phyloP scores from a whole-genome alignment of 495 filamentous ascomycete genomes.

The Penicillium cataractarum region DNA sequence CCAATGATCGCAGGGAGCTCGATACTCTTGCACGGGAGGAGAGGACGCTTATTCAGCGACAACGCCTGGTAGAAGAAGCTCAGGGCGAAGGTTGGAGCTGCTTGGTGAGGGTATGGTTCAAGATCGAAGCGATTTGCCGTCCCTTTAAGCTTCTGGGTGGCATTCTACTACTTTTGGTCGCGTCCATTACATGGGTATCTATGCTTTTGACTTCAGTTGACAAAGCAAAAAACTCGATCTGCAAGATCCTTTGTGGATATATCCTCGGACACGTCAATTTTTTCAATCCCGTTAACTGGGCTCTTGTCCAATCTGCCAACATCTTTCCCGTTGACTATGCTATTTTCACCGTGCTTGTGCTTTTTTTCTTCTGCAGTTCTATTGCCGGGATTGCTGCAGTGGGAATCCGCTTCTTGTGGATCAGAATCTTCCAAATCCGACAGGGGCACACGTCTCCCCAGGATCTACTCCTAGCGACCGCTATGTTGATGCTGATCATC shows the following conservation, averaged over 20 bases:
- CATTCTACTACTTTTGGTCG: constrained; percentile 75
- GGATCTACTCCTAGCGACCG: constrained; percentile 86
- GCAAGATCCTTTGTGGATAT: constrained; percentile 89
- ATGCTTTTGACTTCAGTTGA: constrained; percentile 97
- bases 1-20: constrained; percentile 85
- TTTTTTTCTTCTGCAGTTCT: constrained; percentile 84
- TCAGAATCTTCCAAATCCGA: constrained; percentile 85
- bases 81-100: constrained; percentile 71
- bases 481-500: constrained; percentile 84
- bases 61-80: constrained; percentile 81
- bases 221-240: constrained; percentile 94
- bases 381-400: constrained; percentile 82
- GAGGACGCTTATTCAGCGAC: constrained; percentile 84
- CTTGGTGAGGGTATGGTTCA: constrained; percentile 72
- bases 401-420: constrained; percentile 95
- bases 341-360: constrained; percentile 77
- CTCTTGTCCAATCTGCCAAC: constrained; percentile 79
- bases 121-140: constrained; percentile 73
- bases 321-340: constrained; percentile 92
- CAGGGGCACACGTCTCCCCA: constrained; percentile 88
- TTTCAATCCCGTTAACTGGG: constrained; percentile 93
- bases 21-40: constrained; percentile 88
- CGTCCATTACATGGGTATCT: constrained; percentile 77
- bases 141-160: constrained; percentile 88
- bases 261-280: constrained; percentile 88